Evolutionary conservation across 1,284 basidiomycete species (phyloP).

Genomic region (Sporisorium scitamineum): DNA sequence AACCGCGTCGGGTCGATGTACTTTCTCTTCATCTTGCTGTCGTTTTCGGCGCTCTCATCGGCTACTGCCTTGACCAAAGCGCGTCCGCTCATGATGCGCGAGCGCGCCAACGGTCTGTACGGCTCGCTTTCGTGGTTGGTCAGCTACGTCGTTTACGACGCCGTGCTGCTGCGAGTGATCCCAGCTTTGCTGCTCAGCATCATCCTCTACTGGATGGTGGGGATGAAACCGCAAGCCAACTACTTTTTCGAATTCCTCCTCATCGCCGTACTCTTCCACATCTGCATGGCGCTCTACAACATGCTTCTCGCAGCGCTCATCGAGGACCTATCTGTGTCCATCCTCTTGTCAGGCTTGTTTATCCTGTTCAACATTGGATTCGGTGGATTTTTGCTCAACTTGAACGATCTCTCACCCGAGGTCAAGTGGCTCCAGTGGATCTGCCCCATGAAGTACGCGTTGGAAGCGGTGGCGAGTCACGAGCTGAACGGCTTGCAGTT

Average conservation of each 20-base stretch:
- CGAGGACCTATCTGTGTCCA: conserved; percentile 49
- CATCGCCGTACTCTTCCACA: conserved; percentile 52
- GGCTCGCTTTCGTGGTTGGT: conserved; percentile 50
- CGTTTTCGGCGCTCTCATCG: conserved; percentile 50
- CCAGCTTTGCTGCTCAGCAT: conserved; percentile 40
- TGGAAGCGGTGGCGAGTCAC: conserved; percentile 58
- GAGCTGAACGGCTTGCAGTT: conserved; percentile 51
- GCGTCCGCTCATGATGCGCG: conserved; percentile 59
- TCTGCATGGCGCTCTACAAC: conserved; percentile 51
- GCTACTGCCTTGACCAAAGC: conserved; percentile 36
- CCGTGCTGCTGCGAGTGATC: conserved; percentile 47
- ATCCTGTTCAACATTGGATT: conserved; percentile 62
- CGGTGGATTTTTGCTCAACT: conserved; percentile 59
- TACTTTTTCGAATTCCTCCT: conserved; percentile 61
- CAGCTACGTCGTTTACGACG: conserved; percentile 53
- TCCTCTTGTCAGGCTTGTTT: conserved; percentile 47
- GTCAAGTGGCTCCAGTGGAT: conserved; percentile 61
- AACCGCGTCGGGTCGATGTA: conserved; percentile 62
- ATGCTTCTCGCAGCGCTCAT: conserved; percentile 54
- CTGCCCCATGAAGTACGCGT: conserved; percentile 56
- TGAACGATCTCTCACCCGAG: conserved; percentile 44
- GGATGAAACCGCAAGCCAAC: conserved; percentile 37
- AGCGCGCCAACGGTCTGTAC: conserved; percentile 57
- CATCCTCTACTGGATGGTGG: conserved; percentile 62
- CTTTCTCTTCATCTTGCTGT: conserved; percentile 55